These are phyloP conservation scores for Selaginella tamariscina DNA, from an alignment of 75 land plant genomes.

Conservation along the genomic window DNA sequence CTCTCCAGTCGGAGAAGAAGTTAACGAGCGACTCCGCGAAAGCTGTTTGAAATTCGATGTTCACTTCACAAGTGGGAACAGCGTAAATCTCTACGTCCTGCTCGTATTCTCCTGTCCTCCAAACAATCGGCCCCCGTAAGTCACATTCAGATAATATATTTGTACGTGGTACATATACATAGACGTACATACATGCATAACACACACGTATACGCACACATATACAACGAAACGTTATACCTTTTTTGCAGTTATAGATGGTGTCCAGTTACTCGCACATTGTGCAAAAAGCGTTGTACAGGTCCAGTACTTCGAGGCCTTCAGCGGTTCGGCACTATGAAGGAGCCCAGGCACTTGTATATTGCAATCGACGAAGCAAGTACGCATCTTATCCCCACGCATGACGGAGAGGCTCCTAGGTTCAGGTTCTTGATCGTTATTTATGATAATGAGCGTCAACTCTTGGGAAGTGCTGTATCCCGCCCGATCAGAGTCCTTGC, in stretches of 20 bases:
- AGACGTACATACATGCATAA: too few species aligned
- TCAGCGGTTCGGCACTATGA: conserved; percentile 33
- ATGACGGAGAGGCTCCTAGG: conserved; percentile 18
- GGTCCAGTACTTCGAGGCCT: conserved; percentile 35
- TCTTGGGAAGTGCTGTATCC: conserved; percentile 32
- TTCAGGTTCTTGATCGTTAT: conserved; percentile 34
- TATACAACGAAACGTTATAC: background rate
- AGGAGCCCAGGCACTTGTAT: conserved; percentile 31
- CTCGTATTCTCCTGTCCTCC: conserved; percentile 25
- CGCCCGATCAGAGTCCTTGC: conserved; percentile 32
- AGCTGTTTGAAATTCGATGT: conserved; percentile 36
- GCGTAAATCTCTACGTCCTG: conserved; percentile 26
- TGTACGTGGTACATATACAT: too few species aligned
- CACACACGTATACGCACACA: too few species aligned
- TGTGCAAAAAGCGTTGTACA: conserved; percentile 27
- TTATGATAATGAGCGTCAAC: conserved; percentile 26
- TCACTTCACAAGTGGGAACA: conserved; percentile 28
- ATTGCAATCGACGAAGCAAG: conserved; percentile 39
- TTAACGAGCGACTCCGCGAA: conserved; percentile 28
- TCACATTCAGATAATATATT: too few species aligned
- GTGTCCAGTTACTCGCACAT: conserved; percentile 35
- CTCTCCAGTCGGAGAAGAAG: conserved; percentile 26
- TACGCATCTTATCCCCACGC: conserved; percentile 28
- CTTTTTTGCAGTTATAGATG: conserved; percentile 18
- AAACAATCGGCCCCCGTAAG: too few species aligned